Conservation (phyloP, 2,329 filamentous ascomycete genomes). For the Apiospora aurea region DNA sequence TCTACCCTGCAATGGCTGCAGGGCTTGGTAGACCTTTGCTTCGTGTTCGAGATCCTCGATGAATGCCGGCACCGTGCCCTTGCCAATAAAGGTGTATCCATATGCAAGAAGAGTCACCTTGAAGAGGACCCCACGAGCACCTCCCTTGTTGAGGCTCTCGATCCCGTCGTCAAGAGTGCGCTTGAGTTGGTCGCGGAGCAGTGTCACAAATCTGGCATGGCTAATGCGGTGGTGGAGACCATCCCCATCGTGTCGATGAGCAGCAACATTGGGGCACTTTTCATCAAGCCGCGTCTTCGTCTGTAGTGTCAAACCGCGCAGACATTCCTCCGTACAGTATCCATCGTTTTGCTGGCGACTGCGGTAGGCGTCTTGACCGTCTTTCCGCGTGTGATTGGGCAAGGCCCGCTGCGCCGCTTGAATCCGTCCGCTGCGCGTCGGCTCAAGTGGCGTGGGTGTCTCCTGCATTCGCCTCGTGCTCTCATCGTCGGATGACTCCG, state of each 20-base stretch:
- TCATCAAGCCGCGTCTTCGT: background rate
- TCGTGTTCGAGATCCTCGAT: slow-evolving; percentile 5
- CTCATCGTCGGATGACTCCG: slow-evolving; percentile 29
- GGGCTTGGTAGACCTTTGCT: slow-evolving; percentile 53
- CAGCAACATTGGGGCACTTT: background rate
- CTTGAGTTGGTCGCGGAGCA: background rate
- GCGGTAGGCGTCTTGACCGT: too few species aligned
- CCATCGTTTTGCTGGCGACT: too few species aligned
- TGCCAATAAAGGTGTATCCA: too few species aligned
- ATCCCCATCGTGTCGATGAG: background rate
- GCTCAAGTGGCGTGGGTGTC: slow-evolving; percentile 24
- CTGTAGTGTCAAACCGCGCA: too few species aligned
- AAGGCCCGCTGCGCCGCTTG: background rate
- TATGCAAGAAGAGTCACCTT: background rate
- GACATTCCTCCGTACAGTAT: too few species aligned
- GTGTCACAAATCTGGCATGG: background rate
- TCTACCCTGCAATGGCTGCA: too few species aligned
- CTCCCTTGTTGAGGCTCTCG: background rate
- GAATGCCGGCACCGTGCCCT: background rate
- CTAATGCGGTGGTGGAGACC: background rate
- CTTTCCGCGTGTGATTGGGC: too few species aligned
- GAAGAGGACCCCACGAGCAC: background rate
- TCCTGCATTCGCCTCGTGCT: slow-evolving; percentile 25
- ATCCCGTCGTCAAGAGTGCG: background rate
- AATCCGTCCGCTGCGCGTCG: slow-evolving; percentile 26